A percentile compares a stretch with the other conserved stretches of the same genome.
These are phyloP conservation scores for Fusarium sp. DNA, from an alignment of 2,329 filamentous ascomycete genomes.

Conservation along the genomic window DNA sequence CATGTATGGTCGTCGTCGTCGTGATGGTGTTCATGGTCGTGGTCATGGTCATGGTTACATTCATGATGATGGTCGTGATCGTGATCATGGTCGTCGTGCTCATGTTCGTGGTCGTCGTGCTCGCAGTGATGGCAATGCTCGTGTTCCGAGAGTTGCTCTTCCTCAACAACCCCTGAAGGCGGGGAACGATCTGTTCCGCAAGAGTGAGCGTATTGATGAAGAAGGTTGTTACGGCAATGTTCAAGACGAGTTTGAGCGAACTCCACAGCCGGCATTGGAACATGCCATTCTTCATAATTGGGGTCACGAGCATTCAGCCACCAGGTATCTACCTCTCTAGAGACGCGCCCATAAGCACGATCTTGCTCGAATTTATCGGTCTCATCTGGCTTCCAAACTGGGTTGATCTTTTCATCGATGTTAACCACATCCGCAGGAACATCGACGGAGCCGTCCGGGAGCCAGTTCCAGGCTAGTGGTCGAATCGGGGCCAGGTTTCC, in stretches of 20 bases:
- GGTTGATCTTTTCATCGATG: slow-evolving; percentile 59
- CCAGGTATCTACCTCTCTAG: slow-evolving; percentile 73
- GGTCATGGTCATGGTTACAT: slow-evolving; percentile 41
- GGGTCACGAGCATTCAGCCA: slow-evolving; percentile 71
- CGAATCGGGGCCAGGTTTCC: slow-evolving; percentile 64
- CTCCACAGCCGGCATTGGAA: slow-evolving; percentile 70
- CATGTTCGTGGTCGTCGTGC: slow-evolving; percentile 29
- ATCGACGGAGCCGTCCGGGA: slow-evolving; percentile 55
- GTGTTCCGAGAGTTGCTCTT: slow-evolving; percentile 54
- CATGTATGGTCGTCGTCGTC: slow-evolving; percentile 51
- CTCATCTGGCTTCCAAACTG: slow-evolving; percentile 64
- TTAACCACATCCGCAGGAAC: slow-evolving; percentile 50
- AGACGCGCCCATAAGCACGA: slow-evolving; percentile 69
- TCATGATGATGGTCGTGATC: slow-evolving; percentile 53
- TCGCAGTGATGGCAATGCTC: slow-evolving; percentile 54
- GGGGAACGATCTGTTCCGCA: slow-evolving; percentile 58
- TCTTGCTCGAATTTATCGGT: slow-evolving; percentile 70
- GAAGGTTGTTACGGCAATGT: slow-evolving; percentile 69
- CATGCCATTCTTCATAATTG: slow-evolving; percentile 69
- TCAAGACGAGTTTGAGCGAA: slow-evolving; percentile 68
- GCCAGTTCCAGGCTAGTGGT: slow-evolving; percentile 68
- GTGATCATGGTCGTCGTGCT: slow-evolving; percentile 44
- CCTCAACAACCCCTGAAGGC: slow-evolving; percentile 52
- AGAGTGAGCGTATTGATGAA: slow-evolving; percentile 65
- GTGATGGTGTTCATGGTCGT: slow-evolving; percentile 46